Conservation (phyloP, 176 grass and related monocot species). For the Hordeum vulgare region MorexV3_pseudomolecules_assembly NC_058524.1:529704708-529705207, state of each 20-base stretch:
- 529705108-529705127: neutral
- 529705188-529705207: neutral
- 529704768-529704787: too few relatives aligned
- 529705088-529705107: neutral
- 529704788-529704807: too few relatives aligned
- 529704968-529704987: neutral
- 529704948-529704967: neutral
- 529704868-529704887: neutral
- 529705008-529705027: neutral
- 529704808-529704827: too few relatives aligned
- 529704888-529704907: neutral
- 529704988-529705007: neutral
- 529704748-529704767: neutral
- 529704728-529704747: neutral
- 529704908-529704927: neutral
- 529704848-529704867: neutral
- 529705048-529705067: neutral
- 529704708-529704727: neutral
- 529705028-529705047: neutral
- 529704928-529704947: conserved; percentile 26
- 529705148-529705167: neutral
- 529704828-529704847: neutral
- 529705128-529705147: neutral
- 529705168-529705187: neutral
- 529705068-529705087: conserved; percentile 17